Evolutionary conservation across 805 yeast species (phyloP).

Genomic region (Lipomyces anomalus): DNA sequence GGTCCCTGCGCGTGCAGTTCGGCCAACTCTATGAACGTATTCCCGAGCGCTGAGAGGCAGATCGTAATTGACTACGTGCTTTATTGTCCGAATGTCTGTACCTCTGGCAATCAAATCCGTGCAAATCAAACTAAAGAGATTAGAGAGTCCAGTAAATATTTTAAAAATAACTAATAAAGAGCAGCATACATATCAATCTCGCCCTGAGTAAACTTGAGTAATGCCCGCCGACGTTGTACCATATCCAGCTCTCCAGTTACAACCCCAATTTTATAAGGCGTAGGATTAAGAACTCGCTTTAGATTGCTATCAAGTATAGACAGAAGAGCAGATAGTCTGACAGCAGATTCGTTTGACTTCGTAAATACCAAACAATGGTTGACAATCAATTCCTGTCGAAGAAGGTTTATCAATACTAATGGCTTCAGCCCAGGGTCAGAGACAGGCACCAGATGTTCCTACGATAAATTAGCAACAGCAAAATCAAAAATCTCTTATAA

Average conservation of each 20-base stretch:
- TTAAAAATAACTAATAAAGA: too few species aligned
- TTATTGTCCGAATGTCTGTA: conserved; percentile 66
- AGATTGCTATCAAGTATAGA: conserved; percentile 36
- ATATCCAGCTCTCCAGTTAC: conserved; percentile 37
- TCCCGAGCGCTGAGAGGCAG: conserved; percentile 83
- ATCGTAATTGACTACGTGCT: conserved; percentile 82
- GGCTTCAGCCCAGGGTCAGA: conserved; percentile 54
- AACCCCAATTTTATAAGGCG: conserved; percentile 23
- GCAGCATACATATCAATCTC: conserved; percentile 43
- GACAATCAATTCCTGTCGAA: conserved; percentile 35
- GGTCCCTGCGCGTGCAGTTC: conserved; percentile 92
- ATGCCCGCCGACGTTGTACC: conserved; percentile 48
- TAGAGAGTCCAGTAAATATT: conserved; percentile 1
- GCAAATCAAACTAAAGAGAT: conserved; percentile 39
- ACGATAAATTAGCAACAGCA: neutral
- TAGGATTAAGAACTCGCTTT: conserved; percentile 13
- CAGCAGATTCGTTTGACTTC: conserved; percentile 77
- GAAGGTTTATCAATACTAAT: conserved; percentile 55
- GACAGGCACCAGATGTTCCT: conserved; percentile 34
- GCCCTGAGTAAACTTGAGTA: conserved; percentile 55
- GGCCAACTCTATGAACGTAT: conserved; percentile 92
- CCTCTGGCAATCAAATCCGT: conserved; percentile 98
- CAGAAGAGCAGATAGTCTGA: conserved; percentile 66
- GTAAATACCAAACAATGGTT: conserved; percentile 55
- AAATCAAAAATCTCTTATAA: neutral